Percentiles rank a stretch among this genome's conserved stretches.
phyloP scores from a whole-genome alignment of 345 rosid species.

The Eucalyptus viminalis region DNA sequence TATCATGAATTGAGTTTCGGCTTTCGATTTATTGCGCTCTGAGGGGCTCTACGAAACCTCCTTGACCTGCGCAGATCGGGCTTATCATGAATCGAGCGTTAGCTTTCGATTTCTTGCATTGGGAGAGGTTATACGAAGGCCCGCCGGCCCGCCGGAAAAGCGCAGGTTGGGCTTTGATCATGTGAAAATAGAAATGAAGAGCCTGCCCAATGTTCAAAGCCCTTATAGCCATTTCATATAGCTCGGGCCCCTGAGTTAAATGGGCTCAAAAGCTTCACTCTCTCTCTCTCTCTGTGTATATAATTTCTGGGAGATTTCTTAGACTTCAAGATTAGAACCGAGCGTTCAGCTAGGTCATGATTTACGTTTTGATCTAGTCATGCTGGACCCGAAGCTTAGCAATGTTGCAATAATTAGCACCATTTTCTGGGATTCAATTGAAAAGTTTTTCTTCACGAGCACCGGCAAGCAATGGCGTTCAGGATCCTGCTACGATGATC shows the following conservation, averaged over 20 bases:
- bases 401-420: not conserved
- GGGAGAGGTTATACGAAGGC: not conserved
- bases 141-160: not conserved
- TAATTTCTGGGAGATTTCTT: not conserved
- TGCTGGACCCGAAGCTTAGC: not conserved
- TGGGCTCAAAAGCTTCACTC: not conserved
- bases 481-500: not conserved
- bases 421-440: not conserved
- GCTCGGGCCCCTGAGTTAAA: not conserved
- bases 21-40: not conserved
- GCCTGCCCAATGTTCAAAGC: not conserved
- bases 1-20: not conserved
- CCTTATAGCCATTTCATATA: not conserved
- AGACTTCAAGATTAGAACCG: not conserved
- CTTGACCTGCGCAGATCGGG: not conserved
- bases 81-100: not conserved
- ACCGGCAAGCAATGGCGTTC: not conserved
- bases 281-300: not conserved
- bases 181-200: not conserved
- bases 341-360: not conserved
- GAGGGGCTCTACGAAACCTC: not conserved
- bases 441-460: not conserved
- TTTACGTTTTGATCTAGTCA: not conserved
- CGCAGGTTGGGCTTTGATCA: not conserved
- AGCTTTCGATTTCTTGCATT: not conserved